Base-by-base conservation (phyloP, 805 yeast genomes). In the Candida cerambycidarum region DNA sequence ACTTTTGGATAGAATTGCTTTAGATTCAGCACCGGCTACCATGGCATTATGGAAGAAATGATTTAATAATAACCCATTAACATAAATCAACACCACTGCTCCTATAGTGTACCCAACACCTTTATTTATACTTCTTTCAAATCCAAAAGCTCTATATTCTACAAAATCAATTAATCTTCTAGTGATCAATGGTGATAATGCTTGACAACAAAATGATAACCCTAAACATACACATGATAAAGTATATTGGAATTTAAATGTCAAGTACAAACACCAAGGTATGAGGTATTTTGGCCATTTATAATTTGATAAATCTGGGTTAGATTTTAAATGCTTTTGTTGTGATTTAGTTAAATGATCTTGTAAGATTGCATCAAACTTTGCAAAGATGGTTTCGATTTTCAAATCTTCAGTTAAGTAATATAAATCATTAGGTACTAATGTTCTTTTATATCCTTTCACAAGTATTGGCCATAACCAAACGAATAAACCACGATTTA, bases 31-130 rank as follows among this genome's bases (percentile, higher is more conserved):
- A 18, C 76, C 76, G 14, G 68, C 59, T 36, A 68, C 56, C 73
- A 68, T 69, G 17, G 73, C 61, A 40, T 62, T 59, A 47, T 71
- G 71, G 54, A 68, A 69, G 43, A 58, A 67, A 47, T 71, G 77
- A 52, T 70, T 71, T 30, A 68, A 47, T 29, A 66, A 57, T 34
- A 69, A 51, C 10, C 75, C 75, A 47, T 67, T 68, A 32, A 65
- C 39, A 18, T 77, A 48, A 51, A 84, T 76, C 60, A 89, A 67
- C 1, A 68, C 50, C 32, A 82, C 74, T 9, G 85, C 71, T 14
- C 90, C 95, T 37, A 89, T 64, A 7, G 90, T 83, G 52, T 78
- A 85, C 7, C 93, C 96, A 14, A 85, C 70, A 45, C 96, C 96
- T 32, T 63, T 67, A 25, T 80, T 83, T 43, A 68, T 63, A 8